Evolutionary conservation across 139 green algal genomes (phyloP).

Genomic region (Picochlorum sp.): DNA sequence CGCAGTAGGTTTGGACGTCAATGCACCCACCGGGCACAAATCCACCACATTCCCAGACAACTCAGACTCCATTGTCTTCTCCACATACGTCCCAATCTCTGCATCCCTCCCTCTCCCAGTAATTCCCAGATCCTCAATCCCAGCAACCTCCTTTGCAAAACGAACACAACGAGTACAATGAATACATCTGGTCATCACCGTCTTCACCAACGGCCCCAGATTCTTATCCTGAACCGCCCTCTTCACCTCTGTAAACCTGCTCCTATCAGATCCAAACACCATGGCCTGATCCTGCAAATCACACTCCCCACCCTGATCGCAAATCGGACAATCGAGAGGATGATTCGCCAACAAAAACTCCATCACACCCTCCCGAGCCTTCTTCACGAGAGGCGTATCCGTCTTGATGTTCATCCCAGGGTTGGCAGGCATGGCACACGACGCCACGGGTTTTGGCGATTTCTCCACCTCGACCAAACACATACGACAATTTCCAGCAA

Average conservation of each 20-base stretch:
- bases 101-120: constrained; percentile 75
- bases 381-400: constrained; percentile 91
- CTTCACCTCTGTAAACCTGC: constrained; percentile 87
- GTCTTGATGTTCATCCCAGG: constrained; percentile 98
- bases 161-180: constrained; percentile 95
- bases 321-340: constrained; percentile 98
- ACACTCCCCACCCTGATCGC: constrained; percentile 98
- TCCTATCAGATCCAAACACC: constrained; percentile 84
- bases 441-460: constrained; percentile 91
- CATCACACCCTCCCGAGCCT: constrained; percentile 98
- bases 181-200: constrained; percentile 96
- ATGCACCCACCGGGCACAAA: constrained; percentile 94
- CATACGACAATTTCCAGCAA: constrained; percentile 99
- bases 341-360: constrained; percentile 99
- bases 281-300: constrained; percentile 97
- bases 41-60: constrained; percentile 97
- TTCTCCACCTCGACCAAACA: constrained; percentile 98
- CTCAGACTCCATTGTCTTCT: constrained; percentile 82
- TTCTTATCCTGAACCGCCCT: constrained; percentile 93
- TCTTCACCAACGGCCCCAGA: constrained; percentile 93
- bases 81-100: constrained; percentile 96
- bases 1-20: constrained; percentile 93
- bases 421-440: constrained; percentile 92
- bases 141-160: constrained; percentile 90
- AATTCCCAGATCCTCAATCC: constrained; percentile 88